Evolutionary conservation across 2,329 filamentous ascomycete genomes (phyloP), one percentile per base, ranked within the genome.

Genomic region (Xylaria multiplex): DNA sequence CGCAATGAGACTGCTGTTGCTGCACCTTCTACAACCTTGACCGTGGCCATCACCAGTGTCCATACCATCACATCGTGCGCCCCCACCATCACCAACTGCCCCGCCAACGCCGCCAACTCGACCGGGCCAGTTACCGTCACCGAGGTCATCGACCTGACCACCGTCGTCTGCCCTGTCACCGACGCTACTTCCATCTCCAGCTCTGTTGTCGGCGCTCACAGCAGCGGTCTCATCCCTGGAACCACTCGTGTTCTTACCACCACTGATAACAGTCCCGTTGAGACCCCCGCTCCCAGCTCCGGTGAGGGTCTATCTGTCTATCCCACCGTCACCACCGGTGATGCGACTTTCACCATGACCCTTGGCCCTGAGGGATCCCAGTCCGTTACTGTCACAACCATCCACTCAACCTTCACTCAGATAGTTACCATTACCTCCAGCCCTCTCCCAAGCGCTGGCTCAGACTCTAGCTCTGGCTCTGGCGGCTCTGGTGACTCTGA

Each of bases 131-230:
- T 70, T 40, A 71, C 76, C 5, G 74, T 78, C 42, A 80, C 79
- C 19, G 75, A 79, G 71, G 76, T 78, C 48, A 72, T 80, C 43
- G 73, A 77, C 40, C 67, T 78, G 35, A 79, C 77, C 59, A 79
- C 77, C 16, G 78, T 75, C 16, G 71, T 80, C 56, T 80, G 78
- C 73, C 78, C 79, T 14, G 77, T 79, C 8, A 73, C 75, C 40
- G 77, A 72, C 3, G 74, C 71, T 14, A 68, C 73, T 45, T 73
- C 72, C 35, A 67, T 77, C 58, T 76, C 76, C 16, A 76, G 72
- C 71, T 75, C 75, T 60, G 54, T 77, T 30, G 66, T 77, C 9
- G 72, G 67, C 27, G 75, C 72, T 45, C 74, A 77, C 73, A 73
- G 71, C 74, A 76, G 73, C 35, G 76, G 76, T 45, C 70, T 74